Percentiles rank a stretch among this genome's conserved stretches.
Evolutionary conservation across 352 stramenopile species (phyloP).

Genomic region (Pythium diclinum): DNA sequence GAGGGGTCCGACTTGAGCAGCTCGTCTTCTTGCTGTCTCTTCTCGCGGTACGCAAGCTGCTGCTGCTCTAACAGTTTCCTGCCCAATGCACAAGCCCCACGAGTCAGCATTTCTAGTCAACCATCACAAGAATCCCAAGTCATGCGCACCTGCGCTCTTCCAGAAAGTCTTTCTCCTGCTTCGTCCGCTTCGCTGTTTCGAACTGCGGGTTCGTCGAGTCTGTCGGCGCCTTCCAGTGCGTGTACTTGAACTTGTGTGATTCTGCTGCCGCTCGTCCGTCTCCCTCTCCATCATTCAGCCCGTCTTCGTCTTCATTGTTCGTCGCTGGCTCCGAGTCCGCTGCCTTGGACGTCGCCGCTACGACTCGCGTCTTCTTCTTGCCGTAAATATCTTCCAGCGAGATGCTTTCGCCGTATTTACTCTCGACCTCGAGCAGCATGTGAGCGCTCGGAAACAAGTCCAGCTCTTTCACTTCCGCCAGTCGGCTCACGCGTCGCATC

Average conservation of each 20-base stretch:
- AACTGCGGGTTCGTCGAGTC: conserved; percentile 70
- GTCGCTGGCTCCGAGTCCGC: background rate
- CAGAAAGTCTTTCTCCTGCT: conserved; percentile 60
- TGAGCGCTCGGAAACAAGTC: conserved; percentile 71
- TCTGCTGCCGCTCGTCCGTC: background rate
- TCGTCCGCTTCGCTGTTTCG: conserved; percentile 44
- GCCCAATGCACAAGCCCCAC: background rate
- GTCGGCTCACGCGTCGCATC: conserved; percentile 48
- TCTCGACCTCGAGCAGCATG: conserved; percentile 87
- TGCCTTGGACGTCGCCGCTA: background rate
- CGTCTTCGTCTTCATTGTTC: conserved; percentile 6
- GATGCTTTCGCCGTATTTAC: conserved; percentile 91
- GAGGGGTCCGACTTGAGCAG: conserved; percentile 7
- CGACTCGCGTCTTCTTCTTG: conserved; percentile 1
- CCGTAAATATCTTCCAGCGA: conserved; percentile 87
- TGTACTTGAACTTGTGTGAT: conserved; percentile 10
- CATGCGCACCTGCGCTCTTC: conserved; percentile 28
- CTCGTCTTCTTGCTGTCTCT: conserved; percentile 37
- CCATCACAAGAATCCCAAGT: background rate
- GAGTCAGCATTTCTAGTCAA: background rate
- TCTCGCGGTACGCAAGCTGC: conserved; percentile 35
- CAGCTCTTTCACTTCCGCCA: conserved; percentile 57
- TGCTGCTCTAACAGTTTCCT: conserved; percentile 35
- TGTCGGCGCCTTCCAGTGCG: conserved; percentile 63
- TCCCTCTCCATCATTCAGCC: background rate